Conservation (phyloP, 2,329 filamentous ascomycete species). For the Penicillium freii region DNA sequence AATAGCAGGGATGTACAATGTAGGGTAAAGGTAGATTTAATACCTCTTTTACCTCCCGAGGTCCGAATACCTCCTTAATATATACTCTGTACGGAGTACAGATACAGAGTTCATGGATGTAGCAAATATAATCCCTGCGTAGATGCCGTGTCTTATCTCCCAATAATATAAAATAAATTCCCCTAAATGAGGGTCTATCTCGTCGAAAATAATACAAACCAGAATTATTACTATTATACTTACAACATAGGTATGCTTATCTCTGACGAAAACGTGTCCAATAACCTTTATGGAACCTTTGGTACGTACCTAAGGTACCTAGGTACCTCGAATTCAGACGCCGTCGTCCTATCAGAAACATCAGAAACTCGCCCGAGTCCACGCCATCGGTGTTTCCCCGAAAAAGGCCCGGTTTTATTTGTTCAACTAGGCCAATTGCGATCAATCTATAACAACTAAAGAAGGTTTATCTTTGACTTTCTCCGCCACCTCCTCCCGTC, state of each 20-base stretch:
- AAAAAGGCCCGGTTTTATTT: background rate
- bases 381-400: background rate
- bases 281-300: background rate
- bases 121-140: background rate
- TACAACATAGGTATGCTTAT: background rate
- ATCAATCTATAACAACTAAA: background rate
- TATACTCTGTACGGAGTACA: no score
- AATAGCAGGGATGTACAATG: background rate
- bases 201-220: background rate
- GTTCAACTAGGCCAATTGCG: conserved; percentile 2
- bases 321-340: background rate
- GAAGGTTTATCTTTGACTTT: conserved; percentile 10
- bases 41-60: background rate
- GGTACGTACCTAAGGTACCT: background rate
- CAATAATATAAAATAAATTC: background rate
- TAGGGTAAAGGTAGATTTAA: background rate
- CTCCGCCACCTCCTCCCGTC: conserved; percentile 9
- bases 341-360: conserved; percentile 1
- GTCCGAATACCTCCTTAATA: background rate
- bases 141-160: background rate
- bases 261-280: background rate
- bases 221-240: background rate
- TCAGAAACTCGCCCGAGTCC: background rate
- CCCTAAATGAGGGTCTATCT: background rate
- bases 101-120: background rate